These are phyloP conservation scores for Aegle marmelos DNA, from an alignment of 345 rosid species.

Conservation along the genomic window DNA sequence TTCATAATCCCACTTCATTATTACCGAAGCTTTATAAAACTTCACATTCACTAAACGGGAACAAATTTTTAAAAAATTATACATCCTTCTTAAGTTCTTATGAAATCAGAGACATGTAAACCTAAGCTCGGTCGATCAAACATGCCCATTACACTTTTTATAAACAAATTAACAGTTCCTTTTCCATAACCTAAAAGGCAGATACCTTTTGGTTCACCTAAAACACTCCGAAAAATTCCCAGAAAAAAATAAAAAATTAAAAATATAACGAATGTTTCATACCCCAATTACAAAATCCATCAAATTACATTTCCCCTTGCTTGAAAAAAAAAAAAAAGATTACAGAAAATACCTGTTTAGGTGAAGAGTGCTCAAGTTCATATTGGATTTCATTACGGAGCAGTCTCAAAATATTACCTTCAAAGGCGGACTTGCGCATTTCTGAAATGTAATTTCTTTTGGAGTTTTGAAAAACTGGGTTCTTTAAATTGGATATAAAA, in stretches of 20 bases:
- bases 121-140: no score
- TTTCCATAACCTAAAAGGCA: background rate
- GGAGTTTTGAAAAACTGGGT: constrained; percentile 21
- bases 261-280: background rate
- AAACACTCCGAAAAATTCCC: background rate
- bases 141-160: no score
- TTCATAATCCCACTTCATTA: background rate
- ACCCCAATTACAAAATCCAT: background rate
- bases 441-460: constrained; percentile 52
- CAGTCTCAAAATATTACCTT: constrained; percentile 54
- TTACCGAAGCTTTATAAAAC: background rate
- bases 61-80: background rate
- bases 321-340: background rate
- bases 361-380: constrained; percentile 59
- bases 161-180: background rate
- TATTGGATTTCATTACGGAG: constrained; percentile 65
- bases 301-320: background rate
- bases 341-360: constrained; percentile 29
- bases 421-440: constrained; percentile 80
- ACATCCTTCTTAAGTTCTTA: background rate
- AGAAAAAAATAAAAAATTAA: background rate
- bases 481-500: background rate
- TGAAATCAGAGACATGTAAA: background rate
- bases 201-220: background rate
- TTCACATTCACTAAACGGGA: background rate